Evolutionary conservation across 1,284 basidiomycete species (phyloP), one percentile per base, ranked within the genome.

Genomic region (Ustilago sp.): DNA sequence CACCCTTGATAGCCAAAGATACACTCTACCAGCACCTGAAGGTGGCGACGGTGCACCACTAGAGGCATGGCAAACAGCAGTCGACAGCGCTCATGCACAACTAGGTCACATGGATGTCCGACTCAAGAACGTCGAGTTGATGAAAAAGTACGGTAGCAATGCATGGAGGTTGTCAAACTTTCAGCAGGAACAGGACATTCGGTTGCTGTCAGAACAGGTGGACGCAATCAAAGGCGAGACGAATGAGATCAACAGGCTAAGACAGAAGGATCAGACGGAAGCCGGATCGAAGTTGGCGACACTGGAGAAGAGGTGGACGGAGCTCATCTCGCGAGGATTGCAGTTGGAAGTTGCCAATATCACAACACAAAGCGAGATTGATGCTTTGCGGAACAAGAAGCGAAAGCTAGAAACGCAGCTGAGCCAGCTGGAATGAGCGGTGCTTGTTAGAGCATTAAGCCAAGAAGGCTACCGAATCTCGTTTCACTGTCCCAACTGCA

Each of bases 321-420:
- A 94, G 85, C 88, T 95, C 47, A 92, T 96, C 67, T 94, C 93
- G 47, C 92, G 90, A 80, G 91, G 94, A 36, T 87, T 96, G 74
- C 93, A 95, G 86, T 92, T 95, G 77, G 93, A 95, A 88, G 91
- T 96, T 88, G 94, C 93, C n/a, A 95, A 94, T 83, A 89, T 92
- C 39, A 92, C 93, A 19, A 87, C 94, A 73, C 92, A 93, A 80
- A 90, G 88, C 8, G 92, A 95, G 82, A 88, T 94, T 56, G 86
- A 85, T 28, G 8, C 9, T 32, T 56, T 76, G 47, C 36, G 58
- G 28, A 56, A 17, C 8, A 72, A 72, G 60, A 72, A 69, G 39
- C 31, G 66, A 11, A 66, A 63, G 58, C 43, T 77, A 35, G 63
- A 72, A 50, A 34, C 32, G 6, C 48, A 66, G 43, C 36, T 77